These are phyloP conservation scores for Globisporangium apiculatum DNA, from an alignment of 352 stramenopile species.

Conservation along the genomic window DNA sequence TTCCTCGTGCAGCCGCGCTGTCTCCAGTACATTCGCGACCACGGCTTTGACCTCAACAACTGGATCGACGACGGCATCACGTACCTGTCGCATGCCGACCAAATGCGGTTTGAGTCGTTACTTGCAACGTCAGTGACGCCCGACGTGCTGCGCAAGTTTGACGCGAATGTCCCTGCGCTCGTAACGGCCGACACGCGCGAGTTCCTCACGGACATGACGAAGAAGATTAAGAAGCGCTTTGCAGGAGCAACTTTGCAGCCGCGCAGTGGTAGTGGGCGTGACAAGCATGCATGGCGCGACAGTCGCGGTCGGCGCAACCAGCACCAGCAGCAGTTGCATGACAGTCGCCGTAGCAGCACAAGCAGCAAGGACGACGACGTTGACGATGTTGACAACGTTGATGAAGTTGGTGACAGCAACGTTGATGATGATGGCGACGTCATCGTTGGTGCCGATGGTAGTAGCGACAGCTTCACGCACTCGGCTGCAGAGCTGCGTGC, in stretches of 20 bases:
- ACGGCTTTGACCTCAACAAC: slow-evolving; percentile 72
- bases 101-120: slow-evolving; percentile 17
- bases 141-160: slow-evolving; percentile 30
- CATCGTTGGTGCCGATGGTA: background rate
- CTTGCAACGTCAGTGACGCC: slow-evolving; percentile 23
- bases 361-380: background rate
- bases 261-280: background rate
- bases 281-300: background rate
- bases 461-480: slow-evolving; percentile 1
- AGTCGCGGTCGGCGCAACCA: background rate
- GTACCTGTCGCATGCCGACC: slow-evolving; percentile 60
- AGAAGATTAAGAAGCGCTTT: slow-evolving; percentile 18
- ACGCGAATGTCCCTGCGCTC: slow-evolving; percentile 19
- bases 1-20: slow-evolving; percentile 73
- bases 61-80: slow-evolving; percentile 72
- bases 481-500: slow-evolving; percentile 4
- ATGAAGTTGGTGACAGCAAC: background rate
- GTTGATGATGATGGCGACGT: background rate
- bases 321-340: background rate
- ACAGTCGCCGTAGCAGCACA: background rate
- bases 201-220: slow-evolving; percentile 30
- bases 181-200: slow-evolving; percentile 36
- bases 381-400: background rate
- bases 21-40: slow-evolving; percentile 64
- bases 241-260: background rate